A percentile compares a stretch with the other conserved stretches of the same genome.
Evolutionary conservation across 306 rosid species (phyloP).

Genomic region (Cucumis hystrix): DNA sequence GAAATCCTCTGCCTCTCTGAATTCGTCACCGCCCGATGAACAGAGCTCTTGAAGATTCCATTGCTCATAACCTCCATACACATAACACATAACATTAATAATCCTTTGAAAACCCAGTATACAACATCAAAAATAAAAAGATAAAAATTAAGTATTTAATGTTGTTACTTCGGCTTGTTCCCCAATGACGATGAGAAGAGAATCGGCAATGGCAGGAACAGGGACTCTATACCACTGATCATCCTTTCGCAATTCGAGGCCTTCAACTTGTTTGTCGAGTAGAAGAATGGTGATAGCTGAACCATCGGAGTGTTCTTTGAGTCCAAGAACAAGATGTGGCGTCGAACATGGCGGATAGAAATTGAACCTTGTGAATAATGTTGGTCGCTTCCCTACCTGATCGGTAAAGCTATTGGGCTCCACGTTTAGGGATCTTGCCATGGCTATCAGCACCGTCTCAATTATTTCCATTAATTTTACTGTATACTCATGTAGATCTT

Average conservation of each 20-base stretch:
- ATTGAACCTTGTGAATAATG: constrained; percentile 35
- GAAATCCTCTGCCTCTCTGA: constrained; percentile 41
- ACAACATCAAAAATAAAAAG: too few relatives aligned
- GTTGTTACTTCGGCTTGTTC: constrained; percentile 48
- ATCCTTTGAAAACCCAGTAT: not conserved
- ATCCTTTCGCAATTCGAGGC: constrained; percentile 53
- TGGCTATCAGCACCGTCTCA: constrained; percentile 34
- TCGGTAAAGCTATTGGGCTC: constrained; percentile 42
- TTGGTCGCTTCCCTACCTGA: constrained; percentile 24
- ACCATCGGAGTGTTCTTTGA: constrained; percentile 63
- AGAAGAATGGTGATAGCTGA: constrained; percentile 43
- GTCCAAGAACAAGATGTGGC: constrained; percentile 54
- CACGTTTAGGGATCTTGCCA: constrained; percentile 54
- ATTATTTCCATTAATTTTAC: constrained; percentile 17
- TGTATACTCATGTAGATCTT: constrained; percentile 27
- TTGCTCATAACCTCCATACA: constrained; percentile 24
- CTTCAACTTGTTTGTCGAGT: constrained; percentile 58
- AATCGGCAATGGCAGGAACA: constrained; percentile 43
- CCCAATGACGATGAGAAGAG: constrained; percentile 59
- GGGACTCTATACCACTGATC: constrained; percentile 57
- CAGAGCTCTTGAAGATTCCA: constrained; percentile 49
- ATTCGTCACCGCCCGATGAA: constrained; percentile 47
- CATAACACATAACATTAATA: not conserved
- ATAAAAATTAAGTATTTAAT: too few relatives aligned
- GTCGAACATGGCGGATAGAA: constrained; percentile 55